These are phyloP conservation scores for Clavaria fumosa DNA, from an alignment of 768 basidiomycete species.

Conservation along the genomic window DNA sequence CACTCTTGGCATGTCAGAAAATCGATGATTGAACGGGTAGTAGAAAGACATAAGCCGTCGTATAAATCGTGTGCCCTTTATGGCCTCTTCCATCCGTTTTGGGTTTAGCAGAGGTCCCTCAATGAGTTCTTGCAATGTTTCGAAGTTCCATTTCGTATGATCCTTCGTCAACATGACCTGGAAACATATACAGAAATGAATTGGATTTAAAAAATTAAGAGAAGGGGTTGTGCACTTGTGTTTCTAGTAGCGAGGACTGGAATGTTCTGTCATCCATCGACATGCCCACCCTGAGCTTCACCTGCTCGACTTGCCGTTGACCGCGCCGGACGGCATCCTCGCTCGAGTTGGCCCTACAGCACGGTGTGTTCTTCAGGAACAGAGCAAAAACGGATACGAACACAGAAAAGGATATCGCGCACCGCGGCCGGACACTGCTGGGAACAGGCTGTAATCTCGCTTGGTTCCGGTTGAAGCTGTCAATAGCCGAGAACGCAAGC, in stretches of 20 bases:
- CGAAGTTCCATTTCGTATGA: slow-evolving; percentile 84
- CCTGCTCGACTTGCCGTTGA: slow-evolving; percentile 83
- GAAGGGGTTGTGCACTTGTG: slow-evolving; percentile 33
- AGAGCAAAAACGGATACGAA: not conserved
- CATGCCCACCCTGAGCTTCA: slow-evolving; percentile 77
- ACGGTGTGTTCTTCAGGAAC: not conserved
- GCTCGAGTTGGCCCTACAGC: slow-evolving; percentile 52
- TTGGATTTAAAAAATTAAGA: not conserved
- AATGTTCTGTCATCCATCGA: slow-evolving; percentile 94
- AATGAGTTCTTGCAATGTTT: slow-evolving; percentile 72
- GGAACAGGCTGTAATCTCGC: slow-evolving; percentile 47
- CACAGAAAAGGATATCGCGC: slow-evolving; percentile 8
- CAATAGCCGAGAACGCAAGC: slow-evolving; percentile 72
- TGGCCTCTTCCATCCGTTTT: slow-evolving; percentile 87
- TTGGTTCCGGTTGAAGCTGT: slow-evolving; percentile 86
- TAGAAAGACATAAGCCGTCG: slow-evolving; percentile 88
- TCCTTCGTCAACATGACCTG: slow-evolving; percentile 83
- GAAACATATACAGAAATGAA: slow-evolving; percentile 2
- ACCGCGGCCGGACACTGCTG: slow-evolving; percentile 55
- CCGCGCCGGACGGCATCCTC: slow-evolving; percentile 80
- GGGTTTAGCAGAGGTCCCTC: slow-evolving; percentile 89
- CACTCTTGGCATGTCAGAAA: slow-evolving; percentile 63
- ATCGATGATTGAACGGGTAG: slow-evolving; percentile 78
- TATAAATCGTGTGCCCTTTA: slow-evolving; percentile 78
- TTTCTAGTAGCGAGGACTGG: slow-evolving; percentile 70